phyloP scores from a whole-genome alignment of 768 basidiomycete genomes.

The Naganishia antarctica region DNA sequence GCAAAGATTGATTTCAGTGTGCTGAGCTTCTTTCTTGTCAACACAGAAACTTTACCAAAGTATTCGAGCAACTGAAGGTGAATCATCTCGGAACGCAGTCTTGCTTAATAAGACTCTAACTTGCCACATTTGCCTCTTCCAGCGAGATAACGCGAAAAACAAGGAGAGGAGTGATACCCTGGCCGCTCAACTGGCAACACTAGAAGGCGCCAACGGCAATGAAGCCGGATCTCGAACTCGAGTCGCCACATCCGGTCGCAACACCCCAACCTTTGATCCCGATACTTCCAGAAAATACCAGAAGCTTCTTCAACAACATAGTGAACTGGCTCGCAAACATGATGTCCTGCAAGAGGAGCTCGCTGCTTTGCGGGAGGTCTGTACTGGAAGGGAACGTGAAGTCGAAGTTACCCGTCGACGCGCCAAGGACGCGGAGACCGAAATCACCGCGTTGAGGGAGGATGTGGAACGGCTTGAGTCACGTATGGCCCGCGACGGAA shows the following conservation, averaged over 20 bases:
- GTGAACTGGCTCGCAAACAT: slow-evolving; percentile 27
- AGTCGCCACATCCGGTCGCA: slow-evolving; percentile 38
- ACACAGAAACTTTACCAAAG: slow-evolving; percentile 76
- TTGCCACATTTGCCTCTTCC: not conserved
- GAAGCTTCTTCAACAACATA: slow-evolving; percentile 37
- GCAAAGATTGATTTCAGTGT: not conserved
- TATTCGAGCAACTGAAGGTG: slow-evolving; percentile 90
- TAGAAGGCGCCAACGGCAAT: slow-evolving; percentile 59
- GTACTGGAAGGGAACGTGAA: slow-evolving; percentile 43
- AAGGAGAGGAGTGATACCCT: slow-evolving; percentile 73
- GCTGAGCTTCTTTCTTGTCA: not conserved
- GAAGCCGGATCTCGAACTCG: slow-evolving; percentile 55
- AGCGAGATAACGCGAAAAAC: slow-evolving; percentile 67
- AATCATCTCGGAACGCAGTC: not conserved
- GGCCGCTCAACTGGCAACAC: slow-evolving; percentile 73
- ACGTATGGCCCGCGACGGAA: slow-evolving; percentile 32
- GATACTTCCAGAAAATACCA: slow-evolving; percentile 38
- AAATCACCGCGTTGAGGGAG: slow-evolving; percentile 39
- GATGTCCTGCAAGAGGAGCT: slow-evolving; percentile 42
- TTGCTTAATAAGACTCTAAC: not conserved
- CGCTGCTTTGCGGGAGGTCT: slow-evolving; percentile 42
- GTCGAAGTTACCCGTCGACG: slow-evolving; percentile 44
- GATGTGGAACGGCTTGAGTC: slow-evolving; percentile 41
- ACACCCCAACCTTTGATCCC: slow-evolving; percentile 36
- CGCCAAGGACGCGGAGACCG: slow-evolving; percentile 40